Percentiles rank a stretch among this genome's conserved stretches.
Evolutionary conservation across 148 eudicot species (phyloP).

Genomic region (Chenopodium suecicum): DNA sequence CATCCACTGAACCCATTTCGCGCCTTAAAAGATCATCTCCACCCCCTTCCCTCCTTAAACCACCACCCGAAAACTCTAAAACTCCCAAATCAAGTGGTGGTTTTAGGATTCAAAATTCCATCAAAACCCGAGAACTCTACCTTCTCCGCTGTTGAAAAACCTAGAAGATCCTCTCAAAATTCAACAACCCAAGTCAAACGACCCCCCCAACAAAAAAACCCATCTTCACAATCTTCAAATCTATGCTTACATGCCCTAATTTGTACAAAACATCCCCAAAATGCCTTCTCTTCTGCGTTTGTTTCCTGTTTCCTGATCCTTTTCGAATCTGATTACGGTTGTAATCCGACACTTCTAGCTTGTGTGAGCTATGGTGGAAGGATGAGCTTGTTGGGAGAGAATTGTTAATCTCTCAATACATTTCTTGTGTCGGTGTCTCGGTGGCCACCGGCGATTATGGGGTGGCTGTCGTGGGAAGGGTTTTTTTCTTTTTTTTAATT

Average conservation of each 20-base stretch:
- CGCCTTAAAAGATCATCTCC: too few species aligned
- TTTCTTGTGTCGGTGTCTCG: slow-evolving; percentile 45
- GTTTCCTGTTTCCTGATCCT: slow-evolving; percentile 48
- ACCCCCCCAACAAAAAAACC: slow-evolving; percentile 16
- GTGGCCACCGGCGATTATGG: too few species aligned
- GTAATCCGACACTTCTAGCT: slow-evolving; percentile 56
- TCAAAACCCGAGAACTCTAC: slow-evolving; percentile 32
- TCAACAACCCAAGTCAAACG: slow-evolving; percentile 10
- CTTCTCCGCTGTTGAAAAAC: slow-evolving; percentile 45
- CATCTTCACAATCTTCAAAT: slow-evolving; percentile 46
- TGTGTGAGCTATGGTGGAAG: slow-evolving; percentile 96
- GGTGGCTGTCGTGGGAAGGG: too few species aligned
- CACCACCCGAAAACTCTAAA: too few species aligned
- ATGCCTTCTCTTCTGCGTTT: slow-evolving; percentile 48
- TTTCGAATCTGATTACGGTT: slow-evolving; percentile 61
- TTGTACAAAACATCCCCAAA: slow-evolving; percentile 60
- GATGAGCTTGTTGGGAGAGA: slow-evolving; percentile 62
- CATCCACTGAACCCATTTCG: too few species aligned
- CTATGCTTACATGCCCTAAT: slow-evolving; percentile 45
- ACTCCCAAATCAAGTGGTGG: too few species aligned
- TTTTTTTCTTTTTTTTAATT: too few species aligned
- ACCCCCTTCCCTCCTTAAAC: too few species aligned
- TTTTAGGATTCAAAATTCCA: slow-evolving; percentile 31
- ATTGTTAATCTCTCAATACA: slow-evolving; percentile 73
- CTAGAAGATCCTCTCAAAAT: slow-evolving; percentile 47